These are phyloP conservation scores for Nicotiana rustica DNA, from an alignment of 305 asterid genomes.

Conservation along the genomic window DNA sequence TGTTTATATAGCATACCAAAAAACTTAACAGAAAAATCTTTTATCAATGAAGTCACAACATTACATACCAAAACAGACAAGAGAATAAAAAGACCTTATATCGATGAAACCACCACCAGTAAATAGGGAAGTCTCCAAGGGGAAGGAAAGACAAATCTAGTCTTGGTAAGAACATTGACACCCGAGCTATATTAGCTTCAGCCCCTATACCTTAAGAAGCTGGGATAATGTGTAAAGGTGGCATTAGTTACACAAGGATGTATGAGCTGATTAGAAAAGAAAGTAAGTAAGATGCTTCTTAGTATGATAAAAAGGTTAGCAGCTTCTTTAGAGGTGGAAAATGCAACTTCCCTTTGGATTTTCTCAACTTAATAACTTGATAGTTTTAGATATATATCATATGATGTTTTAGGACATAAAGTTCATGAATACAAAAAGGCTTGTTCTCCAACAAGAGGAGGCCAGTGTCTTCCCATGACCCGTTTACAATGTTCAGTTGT, in stretches of 20 bases:
- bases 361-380: neutral
- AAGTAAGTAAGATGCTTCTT: neutral
- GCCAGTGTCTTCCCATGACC: neutral
- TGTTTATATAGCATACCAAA: neutral
- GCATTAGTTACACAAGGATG: neutral
- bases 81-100: neutral
- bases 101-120: neutral
- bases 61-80: neutral
- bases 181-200: neutral
- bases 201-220: neutral
- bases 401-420: neutral
- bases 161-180: neutral
- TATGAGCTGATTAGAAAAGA: neutral
- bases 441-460: neutral
- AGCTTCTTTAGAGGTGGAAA: neutral
- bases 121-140: neutral
- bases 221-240: neutral
- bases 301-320: neutral
- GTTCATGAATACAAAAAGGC: neutral
- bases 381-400: neutral
- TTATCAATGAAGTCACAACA: neutral
- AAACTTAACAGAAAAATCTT: neutral
- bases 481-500: neutral
- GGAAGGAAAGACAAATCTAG: neutral
- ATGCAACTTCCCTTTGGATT: neutral